Evolutionary conservation across 495 filamentous ascomycete genomes (phyloP).

Genomic region (Parachaetomium inaequale): DNA sequence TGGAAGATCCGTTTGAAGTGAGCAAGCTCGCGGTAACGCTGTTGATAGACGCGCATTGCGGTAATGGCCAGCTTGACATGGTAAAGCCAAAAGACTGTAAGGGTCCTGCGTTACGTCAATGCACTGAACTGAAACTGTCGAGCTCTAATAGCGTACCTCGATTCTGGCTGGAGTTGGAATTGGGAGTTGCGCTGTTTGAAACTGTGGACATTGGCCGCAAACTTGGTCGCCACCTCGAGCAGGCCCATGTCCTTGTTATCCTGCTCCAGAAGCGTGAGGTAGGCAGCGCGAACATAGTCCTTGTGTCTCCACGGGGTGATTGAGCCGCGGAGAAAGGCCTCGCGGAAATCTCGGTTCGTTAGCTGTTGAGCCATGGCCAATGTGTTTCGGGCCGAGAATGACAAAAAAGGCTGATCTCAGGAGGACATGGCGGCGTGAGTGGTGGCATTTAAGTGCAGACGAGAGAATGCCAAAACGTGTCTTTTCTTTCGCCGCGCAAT

Average conservation of each 20-base stretch:
- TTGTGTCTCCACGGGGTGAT: slow-evolving; percentile 11
- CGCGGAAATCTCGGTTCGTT: slow-evolving; percentile 1
- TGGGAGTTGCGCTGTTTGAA: slow-evolving; percentile 19
- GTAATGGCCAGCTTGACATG: slow-evolving; percentile 21
- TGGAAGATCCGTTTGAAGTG: slow-evolving; percentile 2
- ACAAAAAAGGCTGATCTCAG: too few species aligned
- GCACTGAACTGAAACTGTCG: not conserved
- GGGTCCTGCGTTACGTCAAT: slow-evolving; percentile 11
- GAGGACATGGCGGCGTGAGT: too few species aligned
- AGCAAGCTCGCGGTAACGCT: not conserved
- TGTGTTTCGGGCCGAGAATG: too few species aligned
- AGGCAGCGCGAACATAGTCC: slow-evolving; percentile 18
- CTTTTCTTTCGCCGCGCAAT: too few species aligned
- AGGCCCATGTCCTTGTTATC: slow-evolving; percentile 12
- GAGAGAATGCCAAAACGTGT: too few species aligned
- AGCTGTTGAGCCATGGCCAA: not conserved
- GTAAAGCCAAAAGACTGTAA: slow-evolving; percentile 29
- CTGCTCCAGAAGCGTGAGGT: not conserved
- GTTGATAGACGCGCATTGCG: not conserved
- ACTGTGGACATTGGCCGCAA: slow-evolving; percentile 14
- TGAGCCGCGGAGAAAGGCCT: not conserved
- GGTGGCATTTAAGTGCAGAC: too few species aligned
- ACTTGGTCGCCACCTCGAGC: slow-evolving; percentile 21
- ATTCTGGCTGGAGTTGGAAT: slow-evolving; percentile 14
- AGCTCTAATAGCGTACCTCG: slow-evolving; percentile 12